Evolutionary conservation across 768 basidiomycete genomes (phyloP).

Genomic region (Multifurca ochricompacta): DNA sequence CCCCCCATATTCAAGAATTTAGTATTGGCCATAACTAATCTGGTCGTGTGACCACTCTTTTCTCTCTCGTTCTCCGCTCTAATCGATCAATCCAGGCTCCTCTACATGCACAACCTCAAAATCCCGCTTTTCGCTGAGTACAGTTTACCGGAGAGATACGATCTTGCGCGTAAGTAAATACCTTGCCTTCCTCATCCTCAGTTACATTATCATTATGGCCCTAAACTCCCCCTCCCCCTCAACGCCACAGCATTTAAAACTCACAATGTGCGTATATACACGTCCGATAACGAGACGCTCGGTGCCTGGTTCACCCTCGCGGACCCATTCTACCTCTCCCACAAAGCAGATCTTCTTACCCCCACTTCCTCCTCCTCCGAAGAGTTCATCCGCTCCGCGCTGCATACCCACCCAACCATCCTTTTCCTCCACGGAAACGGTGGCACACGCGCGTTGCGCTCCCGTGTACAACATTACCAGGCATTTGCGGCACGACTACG

Average conservation of each 20-base stretch:
- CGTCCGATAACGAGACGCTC: constrained; percentile 68
- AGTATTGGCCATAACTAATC: background rate
- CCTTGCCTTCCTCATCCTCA: background rate
- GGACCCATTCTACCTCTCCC: constrained; percentile 45
- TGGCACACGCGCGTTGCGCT: constrained; percentile 61
- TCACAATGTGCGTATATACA: constrained; percentile 58
- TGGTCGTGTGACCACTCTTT: constrained; percentile 26
- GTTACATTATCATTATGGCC: no score
- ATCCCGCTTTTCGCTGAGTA: constrained; percentile 59
- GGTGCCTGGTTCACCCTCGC: constrained; percentile 85
- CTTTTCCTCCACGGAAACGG: constrained; percentile 93
- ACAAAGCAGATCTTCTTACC: constrained; percentile 31
- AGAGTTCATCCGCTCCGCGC: constrained; percentile 43
- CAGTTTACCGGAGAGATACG: constrained; percentile 65
- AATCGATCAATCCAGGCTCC: no score
- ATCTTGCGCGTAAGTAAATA: constrained; percentile 68
- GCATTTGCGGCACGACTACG: constrained; percentile 56
- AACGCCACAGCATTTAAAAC: constrained; percentile 42
- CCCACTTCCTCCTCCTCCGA: constrained; percentile 32
- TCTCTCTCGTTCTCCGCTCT: no score
- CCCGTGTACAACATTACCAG: constrained; percentile 62
- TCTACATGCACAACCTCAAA: constrained; percentile 62
- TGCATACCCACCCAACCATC: constrained; percentile 60
- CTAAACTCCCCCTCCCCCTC: no score
- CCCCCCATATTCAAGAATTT: constrained; percentile 11